These are phyloP conservation scores for Pelargonium myrrhifolium DNA, from an alignment of 441 rosid genomes.

Conservation along the genomic window DNA sequence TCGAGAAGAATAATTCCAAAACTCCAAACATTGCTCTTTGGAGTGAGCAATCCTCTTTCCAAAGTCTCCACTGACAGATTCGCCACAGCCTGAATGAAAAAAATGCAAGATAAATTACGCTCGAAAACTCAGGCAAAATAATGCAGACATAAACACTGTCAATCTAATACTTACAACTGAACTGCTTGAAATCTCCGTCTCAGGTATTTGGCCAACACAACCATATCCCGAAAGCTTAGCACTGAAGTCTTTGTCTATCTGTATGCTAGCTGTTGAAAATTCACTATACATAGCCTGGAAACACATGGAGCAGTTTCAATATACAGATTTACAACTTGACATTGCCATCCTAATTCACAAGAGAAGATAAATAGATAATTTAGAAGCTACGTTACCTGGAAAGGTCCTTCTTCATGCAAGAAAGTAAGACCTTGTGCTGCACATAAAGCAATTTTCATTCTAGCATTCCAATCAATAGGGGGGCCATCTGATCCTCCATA, in stretches of 20 bases:
- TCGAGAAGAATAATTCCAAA: conserved; percentile 88
- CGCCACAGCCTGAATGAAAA: conserved; percentile 49
- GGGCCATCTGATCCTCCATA: conserved; percentile 93
- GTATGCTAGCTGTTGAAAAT: conserved; percentile 82
- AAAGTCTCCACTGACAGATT: conserved; percentile 83
- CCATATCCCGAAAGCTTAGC: conserved; percentile 98
- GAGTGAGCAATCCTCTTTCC: conserved; percentile 85
- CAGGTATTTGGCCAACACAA: conserved; percentile 67
- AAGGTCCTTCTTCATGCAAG: conserved; percentile 98
- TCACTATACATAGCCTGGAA: conserved; percentile 94
- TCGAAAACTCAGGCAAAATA: background rate
- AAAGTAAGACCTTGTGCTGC: conserved; percentile 89
- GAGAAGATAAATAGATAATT: too few species aligned
- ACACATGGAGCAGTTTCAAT: conserved; percentile 4
- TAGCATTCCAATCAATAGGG: conserved; percentile 87
- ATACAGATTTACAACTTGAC: background rate
- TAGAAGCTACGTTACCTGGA: conserved; percentile 49
- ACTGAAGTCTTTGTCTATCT: conserved; percentile 91
- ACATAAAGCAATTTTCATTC: conserved; percentile 84
- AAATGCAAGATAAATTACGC: background rate
- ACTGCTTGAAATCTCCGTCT: conserved; percentile 56
- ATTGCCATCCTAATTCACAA: background rate
- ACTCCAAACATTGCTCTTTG: conserved; percentile 98
- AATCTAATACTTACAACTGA: conserved; percentile 19
- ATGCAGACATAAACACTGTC: background rate